These are phyloP conservation scores for Aphanocladium album DNA, from an alignment of 2,329 filamentous ascomycete species.

Conservation along the genomic window DNA sequence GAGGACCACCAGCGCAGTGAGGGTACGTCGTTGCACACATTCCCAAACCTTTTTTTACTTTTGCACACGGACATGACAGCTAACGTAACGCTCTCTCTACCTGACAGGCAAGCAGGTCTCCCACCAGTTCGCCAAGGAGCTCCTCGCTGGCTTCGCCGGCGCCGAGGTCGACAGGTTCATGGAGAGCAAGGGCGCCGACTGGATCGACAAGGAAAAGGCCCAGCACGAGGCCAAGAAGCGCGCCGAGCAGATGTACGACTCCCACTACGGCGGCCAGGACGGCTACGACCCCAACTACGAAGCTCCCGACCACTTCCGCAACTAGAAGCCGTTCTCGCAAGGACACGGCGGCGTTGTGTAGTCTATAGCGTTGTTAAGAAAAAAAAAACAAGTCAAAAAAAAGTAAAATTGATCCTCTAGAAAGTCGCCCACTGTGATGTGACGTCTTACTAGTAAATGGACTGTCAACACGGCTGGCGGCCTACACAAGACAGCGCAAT, in stretches of 20 bases:
- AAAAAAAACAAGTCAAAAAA: neutral
- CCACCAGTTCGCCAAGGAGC: conserved; percentile 73
- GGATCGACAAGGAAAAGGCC: conserved; percentile 52
- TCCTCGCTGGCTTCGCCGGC: conserved; percentile 65
- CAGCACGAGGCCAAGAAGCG: conserved; percentile 55
- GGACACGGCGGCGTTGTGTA: no score
- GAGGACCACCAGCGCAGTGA: conserved; percentile 69
- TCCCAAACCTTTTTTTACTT: neutral
- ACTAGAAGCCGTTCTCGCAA: neutral
- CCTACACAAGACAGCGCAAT: no score
- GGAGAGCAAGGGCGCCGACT: conserved; percentile 64
- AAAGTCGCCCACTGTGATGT: no score
- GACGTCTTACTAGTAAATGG: no score
- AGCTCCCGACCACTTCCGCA: conserved; percentile 6
- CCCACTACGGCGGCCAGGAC: conserved; percentile 51
- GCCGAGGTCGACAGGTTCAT: conserved; percentile 72
- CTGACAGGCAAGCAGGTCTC: conserved; percentile 52
- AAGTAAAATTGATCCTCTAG: conserved; percentile 1
- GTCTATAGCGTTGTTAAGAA: no score
- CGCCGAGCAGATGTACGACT: conserved; percentile 55
- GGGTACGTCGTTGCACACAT: conserved; percentile 40
- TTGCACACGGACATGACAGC: neutral
- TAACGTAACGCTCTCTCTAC: neutral
- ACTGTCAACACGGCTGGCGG: no score
- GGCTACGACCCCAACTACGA: conserved; percentile 45